phyloP scores from a whole-genome alignment of 2,329 filamentous ascomycete genomes.

The Macrophomina pseudophaseolina region DNA sequence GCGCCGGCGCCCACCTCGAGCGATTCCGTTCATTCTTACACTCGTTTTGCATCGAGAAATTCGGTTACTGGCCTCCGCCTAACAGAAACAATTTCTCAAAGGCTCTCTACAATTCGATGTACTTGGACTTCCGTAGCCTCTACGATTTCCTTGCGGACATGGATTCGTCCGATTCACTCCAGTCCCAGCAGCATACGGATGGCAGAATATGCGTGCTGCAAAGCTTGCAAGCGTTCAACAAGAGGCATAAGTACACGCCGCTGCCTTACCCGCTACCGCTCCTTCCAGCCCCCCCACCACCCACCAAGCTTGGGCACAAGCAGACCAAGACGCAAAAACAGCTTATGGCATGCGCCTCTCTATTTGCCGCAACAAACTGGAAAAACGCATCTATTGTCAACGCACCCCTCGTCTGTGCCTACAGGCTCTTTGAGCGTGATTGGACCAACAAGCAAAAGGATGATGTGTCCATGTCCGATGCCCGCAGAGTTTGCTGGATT shows the following conservation, averaged over 20 bases:
- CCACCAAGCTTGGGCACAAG: constrained; percentile 36
- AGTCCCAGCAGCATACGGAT: constrained; percentile 60
- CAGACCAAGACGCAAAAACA: constrained; percentile 52
- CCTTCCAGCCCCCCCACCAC: constrained; percentile 57
- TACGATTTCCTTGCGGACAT: constrained; percentile 74
- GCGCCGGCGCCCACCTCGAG: constrained; percentile 70
- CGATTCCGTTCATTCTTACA: constrained; percentile 73
- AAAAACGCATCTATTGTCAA: constrained; percentile 42
- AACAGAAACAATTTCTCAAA: constrained; percentile 61
- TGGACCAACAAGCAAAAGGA: constrained; percentile 54
- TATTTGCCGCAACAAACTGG: constrained; percentile 56
- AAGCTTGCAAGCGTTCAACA: constrained; percentile 70
- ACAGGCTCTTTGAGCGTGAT: constrained; percentile 71
- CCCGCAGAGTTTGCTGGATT: constrained; percentile 79
- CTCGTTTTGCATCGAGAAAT: constrained; percentile 67
- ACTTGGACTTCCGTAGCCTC: constrained; percentile 70
- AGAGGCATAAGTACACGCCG: constrained; percentile 61
- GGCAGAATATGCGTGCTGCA: constrained; percentile 75
- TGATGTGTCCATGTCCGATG: constrained; percentile 67
- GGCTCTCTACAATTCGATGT: constrained; percentile 65
- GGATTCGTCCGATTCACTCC: constrained; percentile 55
- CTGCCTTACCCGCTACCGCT: constrained; percentile 71
- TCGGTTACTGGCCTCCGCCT: constrained; percentile 74
- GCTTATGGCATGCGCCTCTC: constrained; percentile 24
- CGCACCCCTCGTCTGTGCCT: constrained; percentile 67